phyloP scores from a whole-genome alignment of 805 yeast species.

The Yamadazyma paraphyllophila region DNA sequence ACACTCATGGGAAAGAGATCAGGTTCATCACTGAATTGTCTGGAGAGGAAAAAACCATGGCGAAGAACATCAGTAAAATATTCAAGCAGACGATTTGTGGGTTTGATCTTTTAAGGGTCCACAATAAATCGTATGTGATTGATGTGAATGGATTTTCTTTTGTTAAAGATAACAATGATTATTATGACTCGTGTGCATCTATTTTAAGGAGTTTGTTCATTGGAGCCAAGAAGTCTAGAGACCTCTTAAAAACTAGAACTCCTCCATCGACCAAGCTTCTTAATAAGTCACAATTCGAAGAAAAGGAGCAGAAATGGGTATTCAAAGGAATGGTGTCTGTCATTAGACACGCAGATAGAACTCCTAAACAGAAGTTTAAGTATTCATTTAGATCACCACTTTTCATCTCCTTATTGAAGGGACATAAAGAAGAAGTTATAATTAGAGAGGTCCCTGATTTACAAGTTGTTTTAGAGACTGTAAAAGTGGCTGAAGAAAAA shows the following conservation, averaged over 20 bases:
- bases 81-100: slow-evolving; percentile 97
- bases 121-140: slow-evolving; percentile 86
- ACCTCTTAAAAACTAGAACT: slow-evolving; percentile 35
- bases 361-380: slow-evolving; percentile 97
- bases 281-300: slow-evolving; percentile 45
- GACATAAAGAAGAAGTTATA: slow-evolving; percentile 94
- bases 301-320: slow-evolving; percentile 88
- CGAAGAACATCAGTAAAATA: slow-evolving; percentile 65
- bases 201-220: slow-evolving; percentile 74
- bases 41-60: slow-evolving; percentile 75
- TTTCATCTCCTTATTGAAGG: slow-evolving; percentile 83
- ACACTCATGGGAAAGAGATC: slow-evolving; percentile 96
- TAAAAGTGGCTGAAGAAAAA: slow-evolving; percentile 75
- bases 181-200: slow-evolving; percentile 79
- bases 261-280: slow-evolving; percentile 33
- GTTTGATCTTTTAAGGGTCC: slow-evolving; percentile 86
- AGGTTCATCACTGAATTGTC: slow-evolving; percentile 82
- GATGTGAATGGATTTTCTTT: slow-evolving; percentile 98
- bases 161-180: slow-evolving; percentile 85
- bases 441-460: slow-evolving; percentile 87
- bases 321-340: slow-evolving; percentile 90
- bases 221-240: slow-evolving; percentile 46
- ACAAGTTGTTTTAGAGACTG: slow-evolving; percentile 80
- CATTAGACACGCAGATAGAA: slow-evolving; percentile 95
- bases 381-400: slow-evolving; percentile 88